Evolutionary conservation across 148 eudicot genomes (phyloP).

Genomic region (Rhododendron molle): DNA sequence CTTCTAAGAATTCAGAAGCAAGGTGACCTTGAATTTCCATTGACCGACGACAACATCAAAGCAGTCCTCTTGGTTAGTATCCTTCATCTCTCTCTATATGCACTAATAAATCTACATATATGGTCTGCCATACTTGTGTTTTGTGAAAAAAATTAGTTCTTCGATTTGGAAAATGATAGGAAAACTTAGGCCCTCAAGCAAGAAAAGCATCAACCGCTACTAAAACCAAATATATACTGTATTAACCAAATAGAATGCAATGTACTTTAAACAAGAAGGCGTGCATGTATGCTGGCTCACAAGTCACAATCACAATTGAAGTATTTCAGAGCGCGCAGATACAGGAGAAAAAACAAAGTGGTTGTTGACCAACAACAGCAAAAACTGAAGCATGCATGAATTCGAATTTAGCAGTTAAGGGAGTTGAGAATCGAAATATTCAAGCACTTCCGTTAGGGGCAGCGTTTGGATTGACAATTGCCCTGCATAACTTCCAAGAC

Average conservation of each 20-base stretch:
- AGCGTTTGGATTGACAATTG: not conserved
- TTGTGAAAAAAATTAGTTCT: not conserved
- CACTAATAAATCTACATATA: not conserved
- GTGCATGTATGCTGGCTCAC: not conserved
- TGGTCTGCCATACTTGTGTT: not conserved
- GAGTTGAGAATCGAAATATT: no score
- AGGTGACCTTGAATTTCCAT: not conserved
- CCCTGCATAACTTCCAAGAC: not conserved
- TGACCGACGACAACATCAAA: conserved; percentile 23
- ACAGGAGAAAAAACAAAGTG: not conserved
- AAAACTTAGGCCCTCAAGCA: not conserved
- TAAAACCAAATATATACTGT: not conserved
- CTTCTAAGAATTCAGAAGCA: conserved; percentile 4
- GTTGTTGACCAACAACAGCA: not conserved
- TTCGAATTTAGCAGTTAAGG: not conserved
- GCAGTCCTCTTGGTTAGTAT: conserved; percentile 27
- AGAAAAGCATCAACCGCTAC: no score
- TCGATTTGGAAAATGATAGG: not conserved
- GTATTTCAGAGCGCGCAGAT: not conserved
- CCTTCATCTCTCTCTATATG: not conserved
- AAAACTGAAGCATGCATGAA: not conserved
- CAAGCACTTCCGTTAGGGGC: not conserved
- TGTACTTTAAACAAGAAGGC: no score
- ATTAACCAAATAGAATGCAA: no score
- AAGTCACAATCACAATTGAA: not conserved